These are phyloP conservation scores for Saprolegnia parasitica DNA, from an alignment of 352 stramenopile species.

Conservation along the genomic window DNA sequence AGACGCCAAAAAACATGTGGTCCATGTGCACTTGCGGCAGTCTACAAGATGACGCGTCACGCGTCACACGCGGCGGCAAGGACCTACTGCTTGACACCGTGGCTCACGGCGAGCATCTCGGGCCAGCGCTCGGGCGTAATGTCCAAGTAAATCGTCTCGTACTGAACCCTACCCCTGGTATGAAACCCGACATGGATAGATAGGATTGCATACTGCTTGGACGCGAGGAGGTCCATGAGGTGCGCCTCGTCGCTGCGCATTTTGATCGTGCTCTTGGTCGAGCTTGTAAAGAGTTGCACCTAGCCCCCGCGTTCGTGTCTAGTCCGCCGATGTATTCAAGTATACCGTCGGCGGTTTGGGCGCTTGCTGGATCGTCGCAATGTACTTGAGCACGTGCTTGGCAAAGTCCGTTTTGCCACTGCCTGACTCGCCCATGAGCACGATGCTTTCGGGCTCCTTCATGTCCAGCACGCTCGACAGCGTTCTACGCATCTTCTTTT, in stretches of 20 bases:
- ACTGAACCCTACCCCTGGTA: conserved; percentile 38
- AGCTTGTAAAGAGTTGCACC: conserved; percentile 72
- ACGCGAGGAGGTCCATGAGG: conserved; percentile 67
- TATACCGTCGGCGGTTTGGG: conserved; percentile 13
- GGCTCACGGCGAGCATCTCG: conserved; percentile 60
- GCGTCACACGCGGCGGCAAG: neutral
- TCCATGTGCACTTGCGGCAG: conserved; percentile 73
- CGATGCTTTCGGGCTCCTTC: conserved; percentile 20
- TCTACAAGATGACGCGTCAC: conserved; percentile 17
- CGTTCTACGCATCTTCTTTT: neutral
- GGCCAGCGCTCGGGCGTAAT: conserved; percentile 54
- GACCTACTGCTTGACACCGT: conserved; percentile 42
- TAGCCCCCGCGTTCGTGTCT: conserved; percentile 30
- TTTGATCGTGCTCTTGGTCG: conserved; percentile 75
- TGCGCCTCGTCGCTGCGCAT: conserved; percentile 73
- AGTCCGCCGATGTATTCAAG: neutral
- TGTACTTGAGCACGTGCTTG: conserved; percentile 77
- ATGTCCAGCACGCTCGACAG: neutral
- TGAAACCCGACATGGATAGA: neutral
- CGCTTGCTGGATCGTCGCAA: conserved; percentile 49
- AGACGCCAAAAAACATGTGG: conserved; percentile 61
- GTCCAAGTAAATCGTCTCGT: conserved; percentile 69
- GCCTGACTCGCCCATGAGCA: conserved; percentile 62
- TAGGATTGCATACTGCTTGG: conserved; percentile 36
- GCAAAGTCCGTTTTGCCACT: conserved; percentile 72